Evolutionary conservation across 176 grass and related monocot genomes (phyloP).

Genomic region (Avena atlantica): DNA sequence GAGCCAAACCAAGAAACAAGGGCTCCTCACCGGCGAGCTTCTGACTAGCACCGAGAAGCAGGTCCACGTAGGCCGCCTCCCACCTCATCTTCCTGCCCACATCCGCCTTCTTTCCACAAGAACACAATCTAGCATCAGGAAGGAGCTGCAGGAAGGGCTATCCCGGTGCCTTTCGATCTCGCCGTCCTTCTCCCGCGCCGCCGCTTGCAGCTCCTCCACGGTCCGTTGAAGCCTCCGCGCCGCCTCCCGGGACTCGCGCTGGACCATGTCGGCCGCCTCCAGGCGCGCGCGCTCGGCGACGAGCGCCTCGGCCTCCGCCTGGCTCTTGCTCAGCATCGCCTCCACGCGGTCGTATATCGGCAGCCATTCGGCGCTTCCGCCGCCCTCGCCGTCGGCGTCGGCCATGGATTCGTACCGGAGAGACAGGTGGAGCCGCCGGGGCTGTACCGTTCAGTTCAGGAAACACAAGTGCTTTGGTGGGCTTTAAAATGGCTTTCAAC

Average conservation of each 20-base stretch:
- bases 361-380: slow-evolving; percentile 25
- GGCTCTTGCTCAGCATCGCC: neutral
- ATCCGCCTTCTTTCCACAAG: neutral
- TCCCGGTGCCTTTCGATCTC: neutral
- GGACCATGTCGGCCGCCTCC: slow-evolving; percentile 9
- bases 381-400: neutral
- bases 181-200: neutral
- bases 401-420: slow-evolving; percentile 25
- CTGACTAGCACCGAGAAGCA: neutral
- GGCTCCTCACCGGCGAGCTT: neutral
- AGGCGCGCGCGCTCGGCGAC: slow-evolving; percentile 34
- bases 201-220: neutral
- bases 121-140: neutral
- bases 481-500: neutral
- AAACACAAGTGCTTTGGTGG: neutral
- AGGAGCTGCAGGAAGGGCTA: no score
- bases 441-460: neutral
- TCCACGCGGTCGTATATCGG: slow-evolving; percentile 31
- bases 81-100: neutral
- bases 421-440: neutral
- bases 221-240: neutral
- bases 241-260: neutral
- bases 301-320: slow-evolving; percentile 39
- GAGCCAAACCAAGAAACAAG: neutral
- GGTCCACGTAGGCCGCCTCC: neutral